phyloP scores from a whole-genome alignment of 1,284 basidiomycete genomes.

The Boletellus deceptivus region DNA sequence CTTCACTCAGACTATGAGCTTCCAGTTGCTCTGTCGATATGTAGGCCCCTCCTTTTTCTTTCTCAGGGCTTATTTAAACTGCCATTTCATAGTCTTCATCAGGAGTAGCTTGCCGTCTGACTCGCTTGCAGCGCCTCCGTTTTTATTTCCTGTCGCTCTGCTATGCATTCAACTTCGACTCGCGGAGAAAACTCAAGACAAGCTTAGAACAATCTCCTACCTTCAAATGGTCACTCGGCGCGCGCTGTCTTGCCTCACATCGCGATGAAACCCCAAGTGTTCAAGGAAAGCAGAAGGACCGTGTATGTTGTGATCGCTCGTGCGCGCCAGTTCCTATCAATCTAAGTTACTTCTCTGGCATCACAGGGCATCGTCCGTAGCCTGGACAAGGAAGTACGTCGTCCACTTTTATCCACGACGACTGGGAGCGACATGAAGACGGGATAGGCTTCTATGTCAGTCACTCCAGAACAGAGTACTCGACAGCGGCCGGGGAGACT shows the following conservation, averaged over 20 bases:
- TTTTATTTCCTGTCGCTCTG: slow-evolving; percentile 57
- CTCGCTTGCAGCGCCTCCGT: slow-evolving; percentile 35
- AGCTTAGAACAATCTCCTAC: slow-evolving; percentile 51
- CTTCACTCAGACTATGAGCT: slow-evolving; percentile 77
- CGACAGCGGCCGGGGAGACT: slow-evolving; percentile 57
- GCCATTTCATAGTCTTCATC: slow-evolving; percentile 52
- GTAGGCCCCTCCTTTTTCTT: slow-evolving; percentile 46
- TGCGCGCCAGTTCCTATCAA: too few species aligned
- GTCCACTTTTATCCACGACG: slow-evolving; percentile 74
- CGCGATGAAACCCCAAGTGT: slow-evolving; percentile 77
- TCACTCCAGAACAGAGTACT: slow-evolving; percentile 39
- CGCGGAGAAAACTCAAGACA: not conserved
- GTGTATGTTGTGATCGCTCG: slow-evolving; percentile 48
- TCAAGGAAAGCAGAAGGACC: slow-evolving; percentile 72
- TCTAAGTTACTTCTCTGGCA: too few species aligned
- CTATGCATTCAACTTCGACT: slow-evolving; percentile 35
- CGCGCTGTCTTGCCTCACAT: slow-evolving; percentile 61
- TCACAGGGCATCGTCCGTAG: slow-evolving; percentile 66
- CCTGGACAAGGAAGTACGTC: slow-evolving; percentile 78
- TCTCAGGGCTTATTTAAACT: not conserved
- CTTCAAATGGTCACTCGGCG: slow-evolving; percentile 47
- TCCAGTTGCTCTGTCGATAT: slow-evolving; percentile 54
- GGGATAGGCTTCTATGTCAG: slow-evolving; percentile 75
- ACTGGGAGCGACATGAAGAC: slow-evolving; percentile 61
- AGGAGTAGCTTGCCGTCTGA: slow-evolving; percentile 51